Evolutionary conservation across 129 eudicot genomes (phyloP), one percentile per base, ranked within the genome.

Genomic region (Escallonia rubra): DNA sequence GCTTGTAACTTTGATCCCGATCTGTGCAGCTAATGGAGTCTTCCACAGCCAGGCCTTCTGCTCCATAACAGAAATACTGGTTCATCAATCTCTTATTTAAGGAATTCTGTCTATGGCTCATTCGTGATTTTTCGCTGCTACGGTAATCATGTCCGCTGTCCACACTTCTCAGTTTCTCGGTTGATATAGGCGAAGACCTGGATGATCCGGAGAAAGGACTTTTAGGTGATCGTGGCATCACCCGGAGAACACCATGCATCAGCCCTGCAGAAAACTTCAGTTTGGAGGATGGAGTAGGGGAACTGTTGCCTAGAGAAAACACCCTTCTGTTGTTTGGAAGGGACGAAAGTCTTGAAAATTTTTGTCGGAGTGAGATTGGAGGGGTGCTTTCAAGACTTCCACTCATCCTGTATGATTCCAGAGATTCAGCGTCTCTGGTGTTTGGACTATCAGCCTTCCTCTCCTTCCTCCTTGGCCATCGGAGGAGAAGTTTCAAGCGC

Each of bases 201-300:
- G 94, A 83, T 46, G 83, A 61, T 58, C 68, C 82, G 6, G 96
- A 89, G 55, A 81, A 78, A 41, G 90, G 81, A 46, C 84, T 85
- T 2, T 90, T 85, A 55, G 70, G 75, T 41, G 94, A 88, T 44
- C 83, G 77, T 8, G 92, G 94, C 64, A 81, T 68, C 3, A 80
- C 83, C 71, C 83, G 90, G 90, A 91, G 74, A 56, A 81, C 84
- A 55, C 90, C 96, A 3, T 91, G 72, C 57, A 80, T 74, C 7
- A 91, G 44, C n/a, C 95, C 96, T 0, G 88, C 86, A 43, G 96
- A 95, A 57, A 76, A 69, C 55, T 84, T 92, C 91, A 89, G 89
- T 54, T 90, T 87, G 2, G 94, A 82, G 11, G 73, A 75, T 57
- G 98, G 98, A 57, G 96, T 89, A 6, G 94, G 82, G 59, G 67